Percentiles rank a stretch among this genome's conserved stretches.
phyloP scores from a whole-genome alignment of 345 rosid genomes.

The Capsella bursapastoris region DNA sequence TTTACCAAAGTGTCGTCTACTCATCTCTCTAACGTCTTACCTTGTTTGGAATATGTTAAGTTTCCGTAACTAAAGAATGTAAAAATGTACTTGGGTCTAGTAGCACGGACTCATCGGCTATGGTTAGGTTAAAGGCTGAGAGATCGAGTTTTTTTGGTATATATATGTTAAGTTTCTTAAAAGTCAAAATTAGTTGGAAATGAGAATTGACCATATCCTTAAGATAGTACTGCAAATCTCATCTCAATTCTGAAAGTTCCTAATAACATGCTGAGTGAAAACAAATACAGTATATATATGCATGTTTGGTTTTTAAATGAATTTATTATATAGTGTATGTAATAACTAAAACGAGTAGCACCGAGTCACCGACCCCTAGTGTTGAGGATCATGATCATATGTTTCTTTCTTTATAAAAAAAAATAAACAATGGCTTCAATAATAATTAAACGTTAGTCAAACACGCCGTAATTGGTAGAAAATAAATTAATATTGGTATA shows the following conservation, averaged over 20 bases:
- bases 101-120: neutral
- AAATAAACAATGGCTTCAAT: neutral
- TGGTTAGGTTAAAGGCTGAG: neutral
- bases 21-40: no score
- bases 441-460: constrained; percentile 27
- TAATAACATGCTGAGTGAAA: neutral
- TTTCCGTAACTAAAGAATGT: neutral
- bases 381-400: constrained; percentile 12
- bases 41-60: neutral
- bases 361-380: constrained; percentile 11
- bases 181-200: neutral
- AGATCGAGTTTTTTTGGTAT: neutral
- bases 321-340: neutral
- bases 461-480: constrained; percentile 25
- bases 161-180: neutral
- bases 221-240: no score
- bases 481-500: constrained; percentile 40
- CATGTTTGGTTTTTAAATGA: neutral
- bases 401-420: neutral
- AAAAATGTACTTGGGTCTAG: neutral
- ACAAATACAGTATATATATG: neutral
- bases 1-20: no score
- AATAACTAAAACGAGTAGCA: neutral
- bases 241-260: neutral
- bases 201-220: neutral